These are phyloP conservation scores for Xanthoceras sorbifolium DNA, from an alignment of 345 rosid species.

Conservation along the genomic window DNA sequence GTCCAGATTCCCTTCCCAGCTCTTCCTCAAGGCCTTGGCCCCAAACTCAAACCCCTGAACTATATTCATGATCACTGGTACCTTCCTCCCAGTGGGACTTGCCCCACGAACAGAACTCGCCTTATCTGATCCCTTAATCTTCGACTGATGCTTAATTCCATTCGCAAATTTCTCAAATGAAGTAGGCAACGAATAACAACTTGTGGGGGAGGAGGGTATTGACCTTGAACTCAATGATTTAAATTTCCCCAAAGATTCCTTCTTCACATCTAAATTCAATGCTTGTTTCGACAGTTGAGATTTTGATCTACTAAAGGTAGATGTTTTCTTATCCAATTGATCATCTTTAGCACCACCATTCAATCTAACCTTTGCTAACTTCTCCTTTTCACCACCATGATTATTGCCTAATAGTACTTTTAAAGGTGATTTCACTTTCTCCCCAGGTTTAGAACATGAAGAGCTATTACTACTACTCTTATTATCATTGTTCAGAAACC, in stretches of 20 bases:
- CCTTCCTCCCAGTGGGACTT: slow-evolving; percentile 54
- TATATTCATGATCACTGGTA: slow-evolving; percentile 58
- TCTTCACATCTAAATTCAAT: slow-evolving; percentile 59
- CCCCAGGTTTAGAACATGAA: slow-evolving; percentile 46
- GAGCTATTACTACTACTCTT: slow-evolving; percentile 28
- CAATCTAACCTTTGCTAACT: slow-evolving; percentile 40
- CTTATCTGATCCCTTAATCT: slow-evolving; percentile 59
- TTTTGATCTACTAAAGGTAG: slow-evolving; percentile 50
- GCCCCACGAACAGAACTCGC: slow-evolving; percentile 46
- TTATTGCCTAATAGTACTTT: slow-evolving; percentile 33
- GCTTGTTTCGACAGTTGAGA: slow-evolving; percentile 49
- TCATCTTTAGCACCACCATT: slow-evolving; percentile 59
- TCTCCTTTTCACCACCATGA: slow-evolving; percentile 51
- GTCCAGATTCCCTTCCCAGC: slow-evolving; percentile 95
- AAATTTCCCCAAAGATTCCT: slow-evolving; percentile 51
- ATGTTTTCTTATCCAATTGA: slow-evolving; percentile 37
- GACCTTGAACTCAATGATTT: slow-evolving; percentile 70
- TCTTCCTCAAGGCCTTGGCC: slow-evolving; percentile 93
- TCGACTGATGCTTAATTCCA: slow-evolving; percentile 76
- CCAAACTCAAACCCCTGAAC: slow-evolving; percentile 81
- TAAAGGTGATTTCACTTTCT: slow-evolving; percentile 45
- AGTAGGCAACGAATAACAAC: slow-evolving; percentile 83
- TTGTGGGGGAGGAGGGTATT: slow-evolving; percentile 84
- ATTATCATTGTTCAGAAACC: slow-evolving; percentile 55
- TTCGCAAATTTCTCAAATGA: slow-evolving; percentile 82